Base-by-base conservation (phyloP, 805 yeast species). In the Ogataea populi-albae region DNA sequence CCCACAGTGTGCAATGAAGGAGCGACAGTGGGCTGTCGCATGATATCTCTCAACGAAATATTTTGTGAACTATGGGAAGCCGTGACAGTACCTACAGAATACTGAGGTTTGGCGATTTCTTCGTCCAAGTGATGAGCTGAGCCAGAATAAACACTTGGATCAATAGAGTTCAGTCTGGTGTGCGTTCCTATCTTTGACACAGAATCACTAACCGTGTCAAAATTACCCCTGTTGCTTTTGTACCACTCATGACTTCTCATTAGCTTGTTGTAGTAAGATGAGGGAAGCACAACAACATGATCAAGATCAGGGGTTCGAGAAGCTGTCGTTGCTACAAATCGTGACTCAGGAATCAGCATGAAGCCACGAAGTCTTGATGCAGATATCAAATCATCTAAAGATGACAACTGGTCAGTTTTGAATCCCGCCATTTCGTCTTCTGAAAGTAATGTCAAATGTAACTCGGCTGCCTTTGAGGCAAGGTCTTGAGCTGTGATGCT, bases 261-360 rank as follows among this genome's bases (percentile, higher is more conserved):
- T 42, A 83, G 59, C 52, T 75, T 75, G 44, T 73, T 72, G 58
- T 79, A 83, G 53, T 81, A 81, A 2, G 79, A 68, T 5, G 71
- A 64, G 5, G 91, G 88, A 22, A 83, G 53, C 7, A 80, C 78
- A 40, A 79, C 80, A 22, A 81, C 79, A 42, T 75, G 73, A 4
- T 64, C 58, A 9, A 68, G 57, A 45, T 80, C 85, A 4, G 84
- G 77, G 4, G 59, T 59, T 45, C 72, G 66, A 6, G 75, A 71
- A 23, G 71, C 71, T 2, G 83, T 77, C 1, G 88, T 80, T 1
- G 85, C 78, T 41, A 82, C 64, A 46, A 73, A 81, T 2, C 79
- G 65, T n/a, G 68, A 55, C 33, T 66, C 68, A 1, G 91, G 85
- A 26, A 84, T 66, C 33, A 77, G 67, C 46, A 81, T 50, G 32